phyloP scores from a whole-genome alignment of 352 stramenopile species.

The Phytopythium ostracodes region DNA sequence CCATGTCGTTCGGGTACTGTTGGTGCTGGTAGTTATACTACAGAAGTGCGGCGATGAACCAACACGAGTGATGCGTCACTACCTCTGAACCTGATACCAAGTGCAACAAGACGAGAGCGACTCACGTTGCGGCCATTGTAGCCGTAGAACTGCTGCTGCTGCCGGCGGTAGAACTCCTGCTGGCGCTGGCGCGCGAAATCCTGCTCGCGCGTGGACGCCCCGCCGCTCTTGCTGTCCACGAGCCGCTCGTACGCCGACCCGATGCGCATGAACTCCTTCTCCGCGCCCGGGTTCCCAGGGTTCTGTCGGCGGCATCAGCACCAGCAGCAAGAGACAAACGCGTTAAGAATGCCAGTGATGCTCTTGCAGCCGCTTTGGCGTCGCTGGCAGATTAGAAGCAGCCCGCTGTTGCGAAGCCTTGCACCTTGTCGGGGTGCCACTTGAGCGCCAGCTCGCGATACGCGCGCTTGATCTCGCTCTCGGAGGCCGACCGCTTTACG shows the following conservation, averaged over 20 bases:
- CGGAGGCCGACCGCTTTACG: constrained; percentile 50
- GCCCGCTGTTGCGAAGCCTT: constrained; percentile 17
- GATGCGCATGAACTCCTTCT: constrained; percentile 78
- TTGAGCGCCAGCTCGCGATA: constrained; percentile 87
- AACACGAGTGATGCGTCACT: neutral
- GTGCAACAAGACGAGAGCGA: constrained; percentile 1
- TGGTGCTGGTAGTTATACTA: constrained; percentile 30
- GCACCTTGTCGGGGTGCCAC: constrained; percentile 89
- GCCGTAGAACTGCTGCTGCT: constrained; percentile 36
- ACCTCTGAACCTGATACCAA: neutral
- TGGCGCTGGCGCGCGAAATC: constrained; percentile 16
- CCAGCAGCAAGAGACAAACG: neutral
- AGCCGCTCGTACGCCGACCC: constrained; percentile 67
- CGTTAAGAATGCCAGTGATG: too few species aligned
- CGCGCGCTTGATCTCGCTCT: constrained; percentile 77
- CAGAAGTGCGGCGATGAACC: too few species aligned
- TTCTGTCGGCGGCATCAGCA: constrained; percentile 25
- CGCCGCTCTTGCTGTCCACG: constrained; percentile 23
- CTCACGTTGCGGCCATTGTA: constrained; percentile 25
- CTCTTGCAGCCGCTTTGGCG: neutral
- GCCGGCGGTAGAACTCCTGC: constrained; percentile 44
- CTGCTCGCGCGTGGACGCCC: constrained; percentile 4
- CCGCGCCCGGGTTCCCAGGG: constrained; percentile 49
- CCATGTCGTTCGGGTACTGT: constrained; percentile 24
- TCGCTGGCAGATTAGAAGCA: neutral